Evolutionary conservation across 345 rosid genomes (phyloP), one percentile per base, ranked within the genome.

Genomic region (Corchorus olitorius): DNA sequence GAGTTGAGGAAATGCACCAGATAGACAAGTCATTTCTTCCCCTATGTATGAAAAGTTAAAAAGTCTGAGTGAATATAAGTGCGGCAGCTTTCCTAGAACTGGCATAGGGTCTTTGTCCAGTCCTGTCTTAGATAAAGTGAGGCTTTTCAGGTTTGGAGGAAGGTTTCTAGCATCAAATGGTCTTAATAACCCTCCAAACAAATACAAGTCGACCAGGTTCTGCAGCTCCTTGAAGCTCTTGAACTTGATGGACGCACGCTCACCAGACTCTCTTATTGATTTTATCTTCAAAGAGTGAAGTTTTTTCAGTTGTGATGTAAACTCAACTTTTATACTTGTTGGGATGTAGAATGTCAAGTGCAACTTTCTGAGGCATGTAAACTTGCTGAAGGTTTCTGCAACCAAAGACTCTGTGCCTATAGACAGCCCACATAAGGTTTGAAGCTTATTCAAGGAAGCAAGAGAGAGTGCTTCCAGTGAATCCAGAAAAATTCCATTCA

Each of bases 51-150:
- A 86, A 1, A 35, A 10, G 61, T 69, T 81, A 4, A 80, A 34
- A 7, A 86, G 89, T 60, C 81, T 78, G 1, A 80, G 89, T 63
- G 76, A 56, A 5, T 55, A 74, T 53, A 86, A 59, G 4, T 71
- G 17, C 12, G 48, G 67, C 55, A 86, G 75, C 52, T 80, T 3
- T 34, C 83, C 83, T 4, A 86, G 72, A 1, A 0, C 27, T 3
- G 43, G 19, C 89, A 86, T 82, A 4, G 87, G 87, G 62, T 86
- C 83, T 2, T 60, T 5, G 0, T 5, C 1, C 52, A 82, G 39
- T 12, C 20, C 1, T 4, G 81, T 78, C 74, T 80, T 39, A 0
- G 89, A 80, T 74, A 86, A 34, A 10, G 89, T 84, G 16, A 84
- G 77, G 49, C 74, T 46, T 53, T 41, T 74, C 65, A 61, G 65